A percentile compares a stretch with the other conserved stretches of the same genome.
These are phyloP conservation scores for Phytophthora aleatoria DNA, from an alignment of 352 stramenopile species.

Conservation along the genomic window DNA sequence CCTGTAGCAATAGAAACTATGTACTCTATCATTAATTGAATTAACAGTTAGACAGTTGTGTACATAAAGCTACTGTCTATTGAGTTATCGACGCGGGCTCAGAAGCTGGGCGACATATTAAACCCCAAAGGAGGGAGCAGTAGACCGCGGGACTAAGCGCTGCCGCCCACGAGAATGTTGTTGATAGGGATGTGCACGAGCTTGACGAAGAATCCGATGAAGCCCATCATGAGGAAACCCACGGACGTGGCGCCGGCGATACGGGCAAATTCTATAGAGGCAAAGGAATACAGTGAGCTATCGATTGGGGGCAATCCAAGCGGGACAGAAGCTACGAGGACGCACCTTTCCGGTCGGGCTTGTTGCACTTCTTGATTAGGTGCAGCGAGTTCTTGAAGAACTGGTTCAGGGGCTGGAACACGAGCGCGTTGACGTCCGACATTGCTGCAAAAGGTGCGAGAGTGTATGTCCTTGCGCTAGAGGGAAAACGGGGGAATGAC, in stretches of 20 bases:
- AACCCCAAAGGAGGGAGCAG: slow-evolving; percentile 12
- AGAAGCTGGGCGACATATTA: slow-evolving; percentile 19
- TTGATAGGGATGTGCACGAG: slow-evolving; percentile 99
- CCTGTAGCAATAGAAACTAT: background rate
- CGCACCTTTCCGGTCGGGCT: slow-evolving; percentile 97
- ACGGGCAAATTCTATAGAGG: slow-evolving; percentile 91
- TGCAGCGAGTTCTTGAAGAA: slow-evolving; percentile 98
- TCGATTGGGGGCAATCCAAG: background rate
- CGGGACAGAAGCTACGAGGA: slow-evolving; percentile 2
- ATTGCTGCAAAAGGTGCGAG: slow-evolving; percentile 31
- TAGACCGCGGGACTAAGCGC: slow-evolving; percentile 53
- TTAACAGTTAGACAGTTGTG: background rate
- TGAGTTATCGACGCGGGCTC: slow-evolving; percentile 26
- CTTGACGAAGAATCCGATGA: slow-evolving; percentile 99
- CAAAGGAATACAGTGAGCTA: slow-evolving; percentile 8
- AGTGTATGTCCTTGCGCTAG: background rate
- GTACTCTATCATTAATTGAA: background rate
- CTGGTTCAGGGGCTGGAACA: slow-evolving; percentile 96
- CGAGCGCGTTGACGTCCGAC: slow-evolving; percentile 90
- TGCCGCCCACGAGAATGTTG: slow-evolving; percentile 98
- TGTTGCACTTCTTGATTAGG: slow-evolving; percentile 99
- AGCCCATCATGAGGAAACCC: slow-evolving; percentile 99
- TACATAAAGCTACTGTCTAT: slow-evolving; percentile 46
- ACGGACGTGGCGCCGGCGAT: slow-evolving; percentile 96
- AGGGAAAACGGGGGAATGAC: slow-evolving; percentile 35